Evolutionary conservation across 208 protist species (phyloP).

Genomic region (Crithidia expoeki): DNA sequence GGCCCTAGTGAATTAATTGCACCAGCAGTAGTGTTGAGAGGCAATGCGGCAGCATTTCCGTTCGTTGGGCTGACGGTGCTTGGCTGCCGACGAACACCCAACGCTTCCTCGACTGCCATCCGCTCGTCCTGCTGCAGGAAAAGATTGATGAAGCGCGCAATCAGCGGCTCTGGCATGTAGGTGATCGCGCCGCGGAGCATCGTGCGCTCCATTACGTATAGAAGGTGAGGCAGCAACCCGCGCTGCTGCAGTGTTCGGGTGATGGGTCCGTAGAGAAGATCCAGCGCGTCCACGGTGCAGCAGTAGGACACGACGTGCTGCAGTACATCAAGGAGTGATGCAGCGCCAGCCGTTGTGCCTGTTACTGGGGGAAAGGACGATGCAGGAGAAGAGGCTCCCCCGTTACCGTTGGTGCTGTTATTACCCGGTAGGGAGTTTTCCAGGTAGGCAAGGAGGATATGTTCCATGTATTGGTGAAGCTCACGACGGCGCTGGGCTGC

Average conservation of each 20-base stretch:
- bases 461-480: conserved; percentile 54
- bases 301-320: conserved; percentile 48
- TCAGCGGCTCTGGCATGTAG: conserved; percentile 56
- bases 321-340: conserved; percentile 12
- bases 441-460: conserved; percentile 51
- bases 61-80: background rate
- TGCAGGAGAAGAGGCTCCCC: background rate
- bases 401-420: background rate
- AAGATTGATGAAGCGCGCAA: conserved; percentile 58
- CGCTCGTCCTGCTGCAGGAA: conserved; percentile 31
- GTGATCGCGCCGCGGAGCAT: conserved; percentile 52
- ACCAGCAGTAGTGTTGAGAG: too few species aligned
- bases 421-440: background rate
- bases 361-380: background rate
- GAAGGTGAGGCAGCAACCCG: conserved; percentile 24
- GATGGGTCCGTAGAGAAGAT: conserved; percentile 62
- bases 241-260: conserved; percentile 39
- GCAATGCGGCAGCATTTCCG: background rate
- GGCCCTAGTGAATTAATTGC: background rate
- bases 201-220: conserved; percentile 50
- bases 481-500: conserved; percentile 34
- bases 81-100: conserved; percentile 15
- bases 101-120: conserved; percentile 24
- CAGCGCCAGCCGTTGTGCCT: background rate
- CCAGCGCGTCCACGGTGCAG: conserved; percentile 48